Base-by-base conservation (phyloP, 331 rosid species). In the Saraca asoca region DNA sequence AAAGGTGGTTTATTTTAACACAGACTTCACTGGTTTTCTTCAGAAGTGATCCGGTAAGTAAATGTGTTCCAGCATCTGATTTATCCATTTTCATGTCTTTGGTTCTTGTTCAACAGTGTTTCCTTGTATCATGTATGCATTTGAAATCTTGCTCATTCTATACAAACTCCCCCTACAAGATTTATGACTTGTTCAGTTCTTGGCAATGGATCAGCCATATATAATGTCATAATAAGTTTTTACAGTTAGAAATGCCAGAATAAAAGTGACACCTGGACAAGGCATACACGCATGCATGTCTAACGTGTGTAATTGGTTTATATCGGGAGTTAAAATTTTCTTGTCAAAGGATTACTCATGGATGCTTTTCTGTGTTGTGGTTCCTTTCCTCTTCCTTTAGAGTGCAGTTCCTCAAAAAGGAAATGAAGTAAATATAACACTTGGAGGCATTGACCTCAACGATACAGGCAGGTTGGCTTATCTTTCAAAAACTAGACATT, bases 381-480 rank as follows among this genome's bases (percentile, higher is more conserved):
- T 64, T 39, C 10, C 11, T 13, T 68, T 48, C 69, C 64, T 52
- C 75, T 51, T 44, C 39, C 69, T 74, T 51, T 83, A 94, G 97
- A 86, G 77, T 80, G 87, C 81, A 35, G 86, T 80, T 79, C 83
- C 86, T 72, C 83, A 56, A 48, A 90, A 76, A 82, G 99, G 93
- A 53, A 83, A 83, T 74, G 99, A 90, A 79, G 97, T 80, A 71
- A 88, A 94, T 80, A 80, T 94, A 85, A 94, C 96, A 65, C 96
- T 94, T 7, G 99, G 99, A 52, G 99, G 99, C 76, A 94, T 90
- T 74, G 99, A 94, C 70, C 97, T 94, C 95, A 94, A 94, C 95
- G 90, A 90, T 86, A 86, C 99, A 86, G 97, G 97, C 92, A 94
- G 99, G 99, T 94, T 84, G 85, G 97, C 88, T 83, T 78, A 80